Evolutionary conservation across 805 yeast species (phyloP).

Genomic region (Candida ascalaphidarum): DNA sequence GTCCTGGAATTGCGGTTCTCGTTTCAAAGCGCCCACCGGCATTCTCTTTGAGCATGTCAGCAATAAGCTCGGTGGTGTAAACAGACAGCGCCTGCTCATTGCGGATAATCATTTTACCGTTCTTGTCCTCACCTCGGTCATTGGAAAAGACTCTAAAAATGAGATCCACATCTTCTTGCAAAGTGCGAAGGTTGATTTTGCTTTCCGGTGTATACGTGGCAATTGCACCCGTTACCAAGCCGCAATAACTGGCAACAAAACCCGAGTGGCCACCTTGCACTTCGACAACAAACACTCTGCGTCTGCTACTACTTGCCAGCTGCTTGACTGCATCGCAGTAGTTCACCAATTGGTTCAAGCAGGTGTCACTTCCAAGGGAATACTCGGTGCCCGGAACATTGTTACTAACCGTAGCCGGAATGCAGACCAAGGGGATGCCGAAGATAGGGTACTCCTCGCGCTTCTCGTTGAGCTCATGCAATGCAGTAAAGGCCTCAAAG

Average conservation of each 20-base stretch:
- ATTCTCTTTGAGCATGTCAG: conserved; percentile 61
- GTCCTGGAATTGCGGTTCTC: conserved; percentile 78
- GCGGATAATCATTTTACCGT: conserved; percentile 63
- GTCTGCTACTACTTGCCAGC: conserved; percentile 70
- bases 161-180: conserved; percentile 58
- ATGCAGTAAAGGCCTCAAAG: conserved; percentile 69
- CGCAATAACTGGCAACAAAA: conserved; percentile 61
- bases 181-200: conserved; percentile 47
- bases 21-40: conserved; percentile 63
- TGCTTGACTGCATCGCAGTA: conserved; percentile 78
- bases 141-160: conserved; percentile 51
- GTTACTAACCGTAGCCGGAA: conserved; percentile 75
- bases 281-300: conserved; percentile 73
- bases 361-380: conserved; percentile 69
- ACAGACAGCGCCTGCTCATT: conserved; percentile 63
- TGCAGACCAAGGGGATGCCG: conserved; percentile 67
- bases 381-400: conserved; percentile 80
- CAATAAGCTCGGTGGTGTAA: conserved; percentile 57
- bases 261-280: conserved; percentile 86
- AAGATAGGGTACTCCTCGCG: conserved; percentile 59
- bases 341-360: conserved; percentile 59
- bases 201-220: conserved; percentile 75
- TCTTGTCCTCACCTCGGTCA: conserved; percentile 56
- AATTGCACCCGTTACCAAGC: conserved; percentile 63
- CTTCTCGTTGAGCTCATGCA: conserved; percentile 56